Evolutionary conservation across 169 alveolate genomes (phyloP), one percentile per base, ranked within the genome.

Genomic region (Plasmodium sp.): DNA sequence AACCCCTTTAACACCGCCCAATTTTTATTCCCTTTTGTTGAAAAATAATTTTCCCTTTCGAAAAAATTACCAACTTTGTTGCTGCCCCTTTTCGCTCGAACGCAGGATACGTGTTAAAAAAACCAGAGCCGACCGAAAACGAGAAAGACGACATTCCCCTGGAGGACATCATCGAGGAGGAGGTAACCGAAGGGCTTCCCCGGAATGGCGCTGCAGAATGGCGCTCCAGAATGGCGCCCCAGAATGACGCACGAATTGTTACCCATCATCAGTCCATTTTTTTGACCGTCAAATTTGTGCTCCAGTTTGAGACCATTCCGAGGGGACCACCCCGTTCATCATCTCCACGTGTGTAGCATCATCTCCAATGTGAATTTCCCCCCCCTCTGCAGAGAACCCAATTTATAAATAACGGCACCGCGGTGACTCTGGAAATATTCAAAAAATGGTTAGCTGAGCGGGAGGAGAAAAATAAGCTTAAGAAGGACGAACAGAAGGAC

Each of bases 141-240:
- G 97, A 95, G 58, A 99, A 96, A 71, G 98, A 98, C 27, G 98
- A 98, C 67, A 96, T 91, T 84, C 96, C 99, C 79, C 73, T 98
- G 45, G 99, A 99, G 95, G 99, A 98, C 72, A 94, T 95, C 67
- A 97, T 99, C 67, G 99, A 99, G 96, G 97, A 98, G 92, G 98
- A 98, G 96, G 96, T 99, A 93, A 86, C 96, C 16, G 83, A 91
- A 41, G 41, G 97, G 45, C 93, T 94, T 27, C 18, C 67, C 6
- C 31, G 62, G 74, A 84, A 84, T 84, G 62, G 27, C 34, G 41
- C 56, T 18, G 16, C 22, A 72, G 31, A 27, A 31, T 2, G 27
- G 27, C 27, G 3, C 56, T 9, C 31, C 22, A 72, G 31, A 27
- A 31, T 2, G 27, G 27, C 27, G 3, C 56, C 10, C 31, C 22